These are phyloP conservation scores for Begonia peltatifolia DNA, from an alignment of 306 rosid genomes.

Conservation along the genomic window DNA sequence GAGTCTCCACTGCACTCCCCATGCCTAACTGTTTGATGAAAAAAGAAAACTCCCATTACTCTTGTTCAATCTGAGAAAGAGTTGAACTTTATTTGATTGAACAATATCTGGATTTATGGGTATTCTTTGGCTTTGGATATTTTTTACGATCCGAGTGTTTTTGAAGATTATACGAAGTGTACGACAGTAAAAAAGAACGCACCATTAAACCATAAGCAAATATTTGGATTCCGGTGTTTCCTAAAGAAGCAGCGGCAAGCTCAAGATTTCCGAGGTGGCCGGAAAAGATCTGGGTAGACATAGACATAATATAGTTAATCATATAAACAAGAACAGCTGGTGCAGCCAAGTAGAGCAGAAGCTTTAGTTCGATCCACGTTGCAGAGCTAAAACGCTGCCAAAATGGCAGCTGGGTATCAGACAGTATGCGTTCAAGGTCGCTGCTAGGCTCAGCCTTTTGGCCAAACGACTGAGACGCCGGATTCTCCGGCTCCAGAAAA, in stretches of 20 bases:
- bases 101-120: too few relatives aligned
- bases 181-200: too few relatives aligned
- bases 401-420: slow-evolving; percentile 18
- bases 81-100: too few relatives aligned
- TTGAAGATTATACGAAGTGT: too few relatives aligned
- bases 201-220: slow-evolving; percentile 75
- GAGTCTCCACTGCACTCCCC: slow-evolving; percentile 83
- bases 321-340: slow-evolving; percentile 59
- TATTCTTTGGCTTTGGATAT: too few relatives aligned
- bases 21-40: slow-evolving; percentile 38
- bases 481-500: too few relatives aligned
- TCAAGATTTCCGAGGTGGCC: slow-evolving; percentile 77
- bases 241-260: slow-evolving; percentile 69
- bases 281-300: slow-evolving; percentile 40
- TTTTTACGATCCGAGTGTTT: too few relatives aligned
- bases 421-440: slow-evolving; percentile 35
- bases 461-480: too few relatives aligned
- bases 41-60: too few relatives aligned
- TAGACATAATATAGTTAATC: slow-evolving; percentile 50
- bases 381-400: slow-evolving; percentile 23
- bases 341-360: slow-evolving; percentile 41
- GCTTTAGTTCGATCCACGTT: slow-evolving; percentile 47
- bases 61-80: too few relatives aligned
- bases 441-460: background rate
- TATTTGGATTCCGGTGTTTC: slow-evolving; percentile 64